phyloP scores from a whole-genome alignment of 805 yeast genomes.

The Monosporozyma solicola region DNA sequence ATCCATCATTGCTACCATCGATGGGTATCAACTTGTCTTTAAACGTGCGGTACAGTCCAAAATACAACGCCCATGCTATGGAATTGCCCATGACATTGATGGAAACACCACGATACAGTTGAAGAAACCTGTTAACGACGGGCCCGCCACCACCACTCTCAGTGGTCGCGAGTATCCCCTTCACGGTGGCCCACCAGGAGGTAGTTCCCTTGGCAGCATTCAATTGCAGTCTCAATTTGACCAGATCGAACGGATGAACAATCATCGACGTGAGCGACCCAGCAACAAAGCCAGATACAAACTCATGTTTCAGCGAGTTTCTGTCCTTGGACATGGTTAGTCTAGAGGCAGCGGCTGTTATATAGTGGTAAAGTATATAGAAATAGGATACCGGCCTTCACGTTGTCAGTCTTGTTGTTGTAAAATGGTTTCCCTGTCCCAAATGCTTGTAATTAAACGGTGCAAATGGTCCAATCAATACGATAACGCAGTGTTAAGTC shows the following conservation, averaged over 20 bases:
- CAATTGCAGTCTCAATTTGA: constrained; percentile 77
- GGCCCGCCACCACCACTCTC: not conserved
- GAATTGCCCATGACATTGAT: constrained; percentile 82
- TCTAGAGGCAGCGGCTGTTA: not conserved
- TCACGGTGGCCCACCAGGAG: not conserved
- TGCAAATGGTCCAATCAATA: constrained; percentile 16
- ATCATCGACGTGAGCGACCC: constrained; percentile 72
- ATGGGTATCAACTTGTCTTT: constrained; percentile 32
- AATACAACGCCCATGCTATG: constrained; percentile 83
- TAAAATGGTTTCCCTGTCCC: not conserved
- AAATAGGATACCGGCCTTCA: not conserved
- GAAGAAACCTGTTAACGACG: constrained; percentile 8
- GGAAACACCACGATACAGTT: constrained; percentile 62
- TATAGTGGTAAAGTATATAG: not conserved
- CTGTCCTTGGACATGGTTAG: not conserved
- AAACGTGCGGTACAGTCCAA: constrained; percentile 60
- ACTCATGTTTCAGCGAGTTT: constrained; percentile 36
- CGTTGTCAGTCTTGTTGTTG: not conserved
- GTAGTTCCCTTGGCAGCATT: constrained; percentile 20
- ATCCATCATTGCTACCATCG: not conserved
- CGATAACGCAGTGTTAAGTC: constrained; percentile 31
- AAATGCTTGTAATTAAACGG: constrained; percentile 8
- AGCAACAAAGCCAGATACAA: constrained; percentile 66
- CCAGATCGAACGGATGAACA: constrained; percentile 83
- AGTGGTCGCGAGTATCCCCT: not conserved